Evolutionary conservation across 495 filamentous ascomycete genomes (phyloP).

Genomic region (Evernia prunastri): DNA sequence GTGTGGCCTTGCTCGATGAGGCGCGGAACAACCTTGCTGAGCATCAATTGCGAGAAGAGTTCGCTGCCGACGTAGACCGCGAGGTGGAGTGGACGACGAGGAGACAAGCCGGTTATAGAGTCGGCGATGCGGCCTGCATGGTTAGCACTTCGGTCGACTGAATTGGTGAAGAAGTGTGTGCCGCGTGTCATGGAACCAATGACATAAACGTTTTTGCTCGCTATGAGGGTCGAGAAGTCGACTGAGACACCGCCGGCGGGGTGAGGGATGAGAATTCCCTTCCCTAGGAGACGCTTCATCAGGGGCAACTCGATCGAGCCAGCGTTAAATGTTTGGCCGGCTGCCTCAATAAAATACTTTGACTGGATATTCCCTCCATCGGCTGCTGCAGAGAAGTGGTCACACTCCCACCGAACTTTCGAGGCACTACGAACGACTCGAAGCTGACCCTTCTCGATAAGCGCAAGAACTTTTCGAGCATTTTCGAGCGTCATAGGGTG

Average conservation of each 20-base stretch:
- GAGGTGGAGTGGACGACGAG: not conserved
- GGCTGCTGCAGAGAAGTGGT: too few relatives aligned
- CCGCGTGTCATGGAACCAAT: slow-evolving; percentile 30
- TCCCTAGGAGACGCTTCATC: not conserved
- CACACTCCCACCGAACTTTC: too few relatives aligned
- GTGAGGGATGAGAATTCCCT: not conserved
- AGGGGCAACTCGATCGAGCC: not conserved
- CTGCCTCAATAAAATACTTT: slow-evolving; percentile 2
- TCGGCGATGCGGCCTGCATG: slow-evolving; percentile 27
- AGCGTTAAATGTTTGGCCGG: not conserved
- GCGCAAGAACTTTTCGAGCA: not conserved
- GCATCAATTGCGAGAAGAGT: slow-evolving; percentile 1
- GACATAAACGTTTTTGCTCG: not conserved
- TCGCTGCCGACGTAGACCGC: not conserved
- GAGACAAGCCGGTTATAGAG: not conserved
- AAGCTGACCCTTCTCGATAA: slow-evolving; percentile 1
- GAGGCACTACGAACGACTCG: not conserved
- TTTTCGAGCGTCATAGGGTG: not conserved
- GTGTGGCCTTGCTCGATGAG: not conserved
- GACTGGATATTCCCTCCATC: not conserved
- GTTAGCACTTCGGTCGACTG: slow-evolving; percentile 55
- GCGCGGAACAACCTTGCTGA: not conserved
- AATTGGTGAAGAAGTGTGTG: slow-evolving; percentile 63
- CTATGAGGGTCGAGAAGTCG: not conserved
- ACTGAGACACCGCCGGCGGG: not conserved